These are phyloP conservation scores for Hypholoma fasciculare DNA, from an alignment of 768 basidiomycete genomes.

Conservation along the genomic window DNA sequence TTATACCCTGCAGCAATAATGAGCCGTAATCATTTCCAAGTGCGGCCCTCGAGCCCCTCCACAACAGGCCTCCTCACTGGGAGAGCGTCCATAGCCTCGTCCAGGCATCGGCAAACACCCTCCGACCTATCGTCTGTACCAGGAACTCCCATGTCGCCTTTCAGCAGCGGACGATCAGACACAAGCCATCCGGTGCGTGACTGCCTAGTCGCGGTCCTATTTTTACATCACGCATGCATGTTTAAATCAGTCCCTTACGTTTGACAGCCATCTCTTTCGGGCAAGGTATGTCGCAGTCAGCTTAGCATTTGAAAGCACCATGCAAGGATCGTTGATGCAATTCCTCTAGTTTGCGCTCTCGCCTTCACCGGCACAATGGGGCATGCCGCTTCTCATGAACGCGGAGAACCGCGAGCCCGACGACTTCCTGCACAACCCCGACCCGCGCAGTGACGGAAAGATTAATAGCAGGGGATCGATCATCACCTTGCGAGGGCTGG, in stretches of 20 bases:
- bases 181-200: constrained; percentile 15
- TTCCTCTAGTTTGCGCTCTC: constrained; percentile 34
- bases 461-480: constrained; percentile 57
- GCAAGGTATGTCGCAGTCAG: constrained; percentile 28
- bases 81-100: not conserved
- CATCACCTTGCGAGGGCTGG: constrained; percentile 60
- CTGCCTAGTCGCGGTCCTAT: not conserved
- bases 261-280: constrained; percentile 27
- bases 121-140: not conserved
- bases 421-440: constrained; percentile 64
- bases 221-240: not conserved
- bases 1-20: not conserved
- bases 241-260: not conserved
- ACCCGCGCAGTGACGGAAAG: constrained; percentile 52
- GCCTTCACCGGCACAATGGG: constrained; percentile 50
- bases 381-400: constrained; percentile 41
- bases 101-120: not conserved
- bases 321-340: not conserved
- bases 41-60: constrained; percentile 1
- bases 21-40: not conserved
- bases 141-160: not conserved
- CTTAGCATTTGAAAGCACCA: not conserved
- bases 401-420: constrained; percentile 47
- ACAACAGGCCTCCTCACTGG: constrained; percentile 2
- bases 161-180: constrained; percentile 10